Conservation (phyloP, 768 basidiomycete genomes). For the Lactifluus echinatus region DNA sequence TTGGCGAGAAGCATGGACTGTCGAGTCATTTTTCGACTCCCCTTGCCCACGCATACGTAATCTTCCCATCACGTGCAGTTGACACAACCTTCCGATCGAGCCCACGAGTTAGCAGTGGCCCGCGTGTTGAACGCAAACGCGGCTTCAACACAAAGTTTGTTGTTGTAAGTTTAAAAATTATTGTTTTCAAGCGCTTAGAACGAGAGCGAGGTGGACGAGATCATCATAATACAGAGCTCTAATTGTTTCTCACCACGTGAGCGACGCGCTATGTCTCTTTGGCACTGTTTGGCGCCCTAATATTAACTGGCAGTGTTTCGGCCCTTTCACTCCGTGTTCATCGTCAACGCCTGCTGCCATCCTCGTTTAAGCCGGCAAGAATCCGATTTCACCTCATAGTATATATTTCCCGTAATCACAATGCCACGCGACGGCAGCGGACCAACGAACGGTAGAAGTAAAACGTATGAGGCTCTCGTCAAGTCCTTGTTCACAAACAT, state of each 20-base stretch:
- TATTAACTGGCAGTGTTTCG: not conserved
- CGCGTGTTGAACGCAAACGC: not conserved
- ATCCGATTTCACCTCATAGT: not conserved
- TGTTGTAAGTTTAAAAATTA: not conserved
- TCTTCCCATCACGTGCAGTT: constrained; percentile 12
- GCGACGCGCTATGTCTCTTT: constrained; percentile 14
- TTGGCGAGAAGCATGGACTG: not conserved
- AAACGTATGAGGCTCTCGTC: constrained; percentile 16
- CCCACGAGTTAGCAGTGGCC: not conserved
- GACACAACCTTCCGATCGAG: not conserved
- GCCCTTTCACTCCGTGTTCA: not conserved
- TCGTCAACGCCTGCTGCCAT: constrained; percentile 3
- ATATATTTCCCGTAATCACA: not conserved
- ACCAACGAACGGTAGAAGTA: not conserved
- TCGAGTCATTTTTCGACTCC: not conserved
- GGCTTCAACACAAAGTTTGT: not conserved
- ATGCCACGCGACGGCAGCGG: constrained; percentile 15
- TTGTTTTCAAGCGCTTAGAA: not conserved
- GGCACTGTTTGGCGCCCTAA: constrained; percentile 5
- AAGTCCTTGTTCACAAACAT: constrained; percentile 20
- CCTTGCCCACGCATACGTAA: constrained; percentile 9
- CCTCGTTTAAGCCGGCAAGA: not conserved
- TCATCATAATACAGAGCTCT: not conserved
- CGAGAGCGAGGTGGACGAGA: not conserved
- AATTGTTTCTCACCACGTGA: constrained; percentile 15